Percentiles rank a stretch among this genome's conserved stretches.
Evolutionary conservation across 1,284 basidiomycete genomes (phyloP).

Genomic region (Cutaneotrichosporon sp.): DNA sequence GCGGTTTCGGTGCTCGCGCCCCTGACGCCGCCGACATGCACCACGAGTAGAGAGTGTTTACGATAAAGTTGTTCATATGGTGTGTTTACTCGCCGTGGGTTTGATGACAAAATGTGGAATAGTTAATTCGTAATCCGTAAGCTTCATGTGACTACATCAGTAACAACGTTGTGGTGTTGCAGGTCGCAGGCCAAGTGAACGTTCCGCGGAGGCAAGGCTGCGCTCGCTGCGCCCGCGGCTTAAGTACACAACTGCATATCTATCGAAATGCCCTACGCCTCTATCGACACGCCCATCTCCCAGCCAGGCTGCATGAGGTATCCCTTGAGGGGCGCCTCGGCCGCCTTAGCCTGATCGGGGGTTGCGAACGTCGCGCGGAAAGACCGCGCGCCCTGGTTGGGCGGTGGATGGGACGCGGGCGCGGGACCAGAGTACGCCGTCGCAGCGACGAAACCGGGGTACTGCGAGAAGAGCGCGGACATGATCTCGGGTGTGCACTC

Average conservation of each 20-base stretch:
- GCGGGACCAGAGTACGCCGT: conserved; percentile 20
- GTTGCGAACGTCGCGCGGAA: conserved; percentile 32
- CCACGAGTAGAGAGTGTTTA: no score
- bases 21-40: no score
- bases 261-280: conserved; percentile 1
- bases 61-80: no score
- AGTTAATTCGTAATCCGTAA: no score
- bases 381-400: conserved; percentile 33
- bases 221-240: no score
- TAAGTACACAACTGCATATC: neutral
- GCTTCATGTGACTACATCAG: no score
- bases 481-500: conserved; percentile 38
- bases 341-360: conserved; percentile 25
- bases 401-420: conserved; percentile 30
- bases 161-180: no score
- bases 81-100: no score
- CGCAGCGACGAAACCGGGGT: conserved; percentile 29
- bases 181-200: no score
- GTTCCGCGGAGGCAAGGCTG: no score
- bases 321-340: conserved; percentile 27
- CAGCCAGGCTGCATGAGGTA: conserved; percentile 44
- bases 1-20: no score
- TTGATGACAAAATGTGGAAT: no score
- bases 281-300: conserved; percentile 38
- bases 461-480: conserved; percentile 33